Conservation (phyloP, 2,329 filamentous ascomycete genomes). For the Colletotrichum phormii region DNA sequence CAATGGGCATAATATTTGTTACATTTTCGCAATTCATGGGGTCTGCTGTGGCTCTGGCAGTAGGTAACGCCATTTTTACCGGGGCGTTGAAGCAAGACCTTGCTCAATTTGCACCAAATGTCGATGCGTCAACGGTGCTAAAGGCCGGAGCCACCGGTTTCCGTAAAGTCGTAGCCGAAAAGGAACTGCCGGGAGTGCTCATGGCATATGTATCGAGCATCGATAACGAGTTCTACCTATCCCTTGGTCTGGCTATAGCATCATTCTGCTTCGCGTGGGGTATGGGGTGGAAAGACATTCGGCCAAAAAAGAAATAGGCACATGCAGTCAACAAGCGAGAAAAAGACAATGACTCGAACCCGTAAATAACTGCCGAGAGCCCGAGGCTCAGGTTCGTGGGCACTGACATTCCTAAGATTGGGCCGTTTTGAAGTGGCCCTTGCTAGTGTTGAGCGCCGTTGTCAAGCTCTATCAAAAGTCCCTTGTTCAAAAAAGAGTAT, state of each 20-base stretch:
- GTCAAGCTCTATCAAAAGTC: neutral
- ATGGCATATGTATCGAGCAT: conserved; percentile 53
- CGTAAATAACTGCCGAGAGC: neutral
- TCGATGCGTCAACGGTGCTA: conserved; percentile 48
- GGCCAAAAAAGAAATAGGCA: conserved; percentile 46
- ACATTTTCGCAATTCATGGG: conserved; percentile 42
- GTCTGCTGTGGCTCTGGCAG: conserved; percentile 40
- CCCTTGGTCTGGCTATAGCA: conserved; percentile 44
- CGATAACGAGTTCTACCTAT: conserved; percentile 43
- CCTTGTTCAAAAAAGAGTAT: too few species aligned
- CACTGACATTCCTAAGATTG: neutral
- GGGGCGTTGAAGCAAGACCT: conserved; percentile 9
- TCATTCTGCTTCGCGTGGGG: conserved; percentile 53
- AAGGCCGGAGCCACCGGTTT: conserved; percentile 56
- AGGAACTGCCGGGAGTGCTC: conserved; percentile 50
- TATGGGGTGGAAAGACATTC: conserved; percentile 59
- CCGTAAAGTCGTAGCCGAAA: conserved; percentile 43
- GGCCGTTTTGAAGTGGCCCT: too few species aligned
- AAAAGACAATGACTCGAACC: conserved; percentile 17
- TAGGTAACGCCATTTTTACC: conserved; percentile 42
- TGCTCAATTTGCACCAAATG: neutral
- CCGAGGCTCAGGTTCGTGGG: neutral
- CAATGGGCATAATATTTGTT: conserved; percentile 42
- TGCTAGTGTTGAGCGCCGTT: neutral
- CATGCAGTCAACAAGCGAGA: neutral